Evolutionary conservation across 495 filamentous ascomycete species (phyloP).

Genomic region (Haplographium delicatum): DNA sequence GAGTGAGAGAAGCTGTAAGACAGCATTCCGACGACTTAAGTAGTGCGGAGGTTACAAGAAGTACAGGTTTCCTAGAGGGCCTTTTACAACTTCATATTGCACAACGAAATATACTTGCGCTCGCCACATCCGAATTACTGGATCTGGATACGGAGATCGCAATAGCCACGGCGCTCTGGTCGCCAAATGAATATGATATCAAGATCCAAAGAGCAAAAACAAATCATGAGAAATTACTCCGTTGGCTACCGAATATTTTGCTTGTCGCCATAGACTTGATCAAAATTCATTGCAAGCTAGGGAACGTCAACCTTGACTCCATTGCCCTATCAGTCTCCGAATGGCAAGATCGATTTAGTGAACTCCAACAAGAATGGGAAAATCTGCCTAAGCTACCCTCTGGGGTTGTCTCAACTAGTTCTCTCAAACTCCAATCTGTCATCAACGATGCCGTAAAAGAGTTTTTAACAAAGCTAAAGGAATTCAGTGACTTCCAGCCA

Average conservation of each 20-base stretch:
- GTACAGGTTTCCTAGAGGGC: constrained; percentile 77
- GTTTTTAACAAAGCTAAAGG: constrained; percentile 40
- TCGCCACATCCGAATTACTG: constrained; percentile 26
- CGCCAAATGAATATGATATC: constrained; percentile 8
- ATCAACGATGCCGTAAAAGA: constrained; percentile 37
- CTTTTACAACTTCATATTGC: constrained; percentile 61
- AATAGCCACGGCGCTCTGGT: constrained; percentile 30
- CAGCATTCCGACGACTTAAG: constrained; percentile 83
- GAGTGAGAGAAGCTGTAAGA: constrained; percentile 55
- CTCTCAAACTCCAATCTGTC: constrained; percentile 38
- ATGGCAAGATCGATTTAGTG: constrained; percentile 44
- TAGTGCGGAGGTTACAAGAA: constrained; percentile 66
- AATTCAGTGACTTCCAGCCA: constrained; percentile 41
- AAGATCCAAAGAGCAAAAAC: not conserved
- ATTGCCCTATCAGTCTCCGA: constrained; percentile 38
- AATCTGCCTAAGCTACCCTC: constrained; percentile 49
- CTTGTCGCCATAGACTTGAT: constrained; percentile 39
- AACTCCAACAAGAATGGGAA: constrained; percentile 35
- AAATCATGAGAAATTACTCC: constrained; percentile 24
- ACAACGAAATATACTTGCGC: constrained; percentile 56
- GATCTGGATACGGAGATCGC: constrained; percentile 33
- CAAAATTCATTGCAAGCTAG: constrained; percentile 56
- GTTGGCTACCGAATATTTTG: constrained; percentile 48
- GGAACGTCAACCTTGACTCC: constrained; percentile 38
- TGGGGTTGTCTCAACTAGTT: constrained; percentile 43